These are phyloP conservation scores for Colletotrichum lindemuthianum DNA, from an alignment of 2,329 filamentous ascomycete genomes.

Conservation along the genomic window DNA sequence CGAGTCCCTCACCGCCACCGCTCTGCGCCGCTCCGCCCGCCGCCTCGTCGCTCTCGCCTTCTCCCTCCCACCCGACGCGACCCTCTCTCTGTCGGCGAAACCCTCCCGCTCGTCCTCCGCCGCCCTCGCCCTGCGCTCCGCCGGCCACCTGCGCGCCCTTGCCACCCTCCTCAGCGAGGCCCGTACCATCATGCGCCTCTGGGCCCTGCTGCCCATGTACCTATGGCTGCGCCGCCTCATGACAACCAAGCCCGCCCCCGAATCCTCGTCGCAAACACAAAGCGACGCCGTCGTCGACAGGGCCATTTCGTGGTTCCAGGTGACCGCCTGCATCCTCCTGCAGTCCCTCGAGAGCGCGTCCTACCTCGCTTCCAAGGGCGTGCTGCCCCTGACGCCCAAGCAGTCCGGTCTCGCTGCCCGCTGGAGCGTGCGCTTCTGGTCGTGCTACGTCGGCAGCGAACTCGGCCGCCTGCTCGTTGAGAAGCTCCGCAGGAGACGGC, in stretches of 20 bases:
- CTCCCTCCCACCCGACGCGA: conserved; percentile 60
- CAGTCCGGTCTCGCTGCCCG: conserved; percentile 70
- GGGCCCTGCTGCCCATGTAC: conserved; percentile 80
- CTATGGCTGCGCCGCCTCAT: conserved; percentile 69
- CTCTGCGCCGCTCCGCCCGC: conserved; percentile 63
- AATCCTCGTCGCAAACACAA: conserved; percentile 48
- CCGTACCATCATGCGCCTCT: conserved; percentile 78
- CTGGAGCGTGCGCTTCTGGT: conserved; percentile 85
- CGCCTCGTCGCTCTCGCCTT: conserved; percentile 63
- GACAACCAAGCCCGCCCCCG: conserved; percentile 33
- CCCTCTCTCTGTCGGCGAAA: conserved; percentile 54
- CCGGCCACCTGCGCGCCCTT: conserved; percentile 67
- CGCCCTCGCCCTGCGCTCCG: conserved; percentile 58
- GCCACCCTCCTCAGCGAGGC: conserved; percentile 75
- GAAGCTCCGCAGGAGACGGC: conserved; percentile 49
- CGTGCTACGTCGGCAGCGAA: conserved; percentile 80
- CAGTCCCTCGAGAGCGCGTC: conserved; percentile 86
- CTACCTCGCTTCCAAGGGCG: conserved; percentile 78
- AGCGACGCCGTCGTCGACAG: conserved; percentile 51
- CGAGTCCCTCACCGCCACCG: conserved; percentile 63
- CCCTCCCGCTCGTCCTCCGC: conserved; percentile 50
- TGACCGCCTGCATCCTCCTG: conserved; percentile 74
- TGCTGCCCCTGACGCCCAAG: conserved; percentile 68
- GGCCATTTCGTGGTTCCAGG: conserved; percentile 72
- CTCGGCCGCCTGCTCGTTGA: conserved; percentile 70